Evolutionary conservation across 2,329 filamentous ascomycete genomes (phyloP).

Genomic region (Scortechinia acanthostroma): DNA sequence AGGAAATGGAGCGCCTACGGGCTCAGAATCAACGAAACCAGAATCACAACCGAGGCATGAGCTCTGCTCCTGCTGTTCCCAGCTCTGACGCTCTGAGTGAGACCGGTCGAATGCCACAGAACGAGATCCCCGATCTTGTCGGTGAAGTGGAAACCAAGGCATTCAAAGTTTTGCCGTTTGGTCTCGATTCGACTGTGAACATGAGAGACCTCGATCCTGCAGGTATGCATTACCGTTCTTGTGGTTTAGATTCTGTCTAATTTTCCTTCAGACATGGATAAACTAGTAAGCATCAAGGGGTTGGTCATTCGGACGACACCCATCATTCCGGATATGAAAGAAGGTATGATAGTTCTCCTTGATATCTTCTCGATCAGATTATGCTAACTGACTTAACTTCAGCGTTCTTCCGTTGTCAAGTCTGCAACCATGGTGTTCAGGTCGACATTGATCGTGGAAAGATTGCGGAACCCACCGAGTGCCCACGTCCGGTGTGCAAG

Average conservation of each 20-base stretch:
- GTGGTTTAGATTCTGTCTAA: not conserved
- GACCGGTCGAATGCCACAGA: constrained; percentile 29
- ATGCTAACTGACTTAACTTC: not conserved
- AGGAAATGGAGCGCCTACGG: constrained; percentile 67
- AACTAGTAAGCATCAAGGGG: constrained; percentile 88
- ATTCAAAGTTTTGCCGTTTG: constrained; percentile 85
- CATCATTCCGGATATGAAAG: constrained; percentile 97
- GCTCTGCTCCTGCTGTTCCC: constrained; percentile 76
- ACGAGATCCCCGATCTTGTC: constrained; percentile 55
- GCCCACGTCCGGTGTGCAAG: constrained; percentile 73
- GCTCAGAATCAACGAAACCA: constrained; percentile 23
- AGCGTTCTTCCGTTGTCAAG: constrained; percentile 90
- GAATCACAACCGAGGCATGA: constrained; percentile 67
- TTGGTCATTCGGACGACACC: constrained; percentile 92
- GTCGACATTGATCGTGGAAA: constrained; percentile 91
- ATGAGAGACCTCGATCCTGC: constrained; percentile 89
- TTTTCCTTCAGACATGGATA: constrained; percentile 71
- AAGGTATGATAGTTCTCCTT: constrained; percentile 33
- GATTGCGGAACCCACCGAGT: constrained; percentile 88
- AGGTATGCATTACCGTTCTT: constrained; percentile 31
- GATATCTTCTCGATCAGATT: too few species aligned
- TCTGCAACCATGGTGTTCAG: constrained; percentile 84
- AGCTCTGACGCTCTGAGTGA: constrained; percentile 33
- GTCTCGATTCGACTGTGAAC: constrained; percentile 79
- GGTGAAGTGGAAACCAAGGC: constrained; percentile 72